Evolutionary conservation across 805 yeast species (phyloP).

Genomic region (Zygosaccharomyces lentus): DNA sequence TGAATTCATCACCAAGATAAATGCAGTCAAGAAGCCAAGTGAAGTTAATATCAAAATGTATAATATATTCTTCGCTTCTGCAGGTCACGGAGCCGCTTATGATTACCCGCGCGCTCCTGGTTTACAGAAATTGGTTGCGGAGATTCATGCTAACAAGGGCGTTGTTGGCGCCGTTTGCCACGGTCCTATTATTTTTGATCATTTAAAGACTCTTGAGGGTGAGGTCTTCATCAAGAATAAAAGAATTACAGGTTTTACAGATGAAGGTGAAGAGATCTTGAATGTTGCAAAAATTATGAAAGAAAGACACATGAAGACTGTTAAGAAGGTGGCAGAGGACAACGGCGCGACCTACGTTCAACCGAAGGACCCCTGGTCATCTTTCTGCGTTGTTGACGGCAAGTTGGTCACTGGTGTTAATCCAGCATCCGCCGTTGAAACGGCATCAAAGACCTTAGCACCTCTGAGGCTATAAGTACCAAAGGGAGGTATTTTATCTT

Average conservation of each 20-base stretch:
- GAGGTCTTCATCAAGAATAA: slow-evolving; percentile 47
- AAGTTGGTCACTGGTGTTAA: slow-evolving; percentile 62
- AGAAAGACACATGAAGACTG: slow-evolving; percentile 32
- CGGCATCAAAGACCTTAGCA: slow-evolving; percentile 34
- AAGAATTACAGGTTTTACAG: slow-evolving; percentile 58
- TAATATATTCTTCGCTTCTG: slow-evolving; percentile 56
- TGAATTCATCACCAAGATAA: slow-evolving; percentile 39
- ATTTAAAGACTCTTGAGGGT: slow-evolving; percentile 43
- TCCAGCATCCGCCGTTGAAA: slow-evolving; percentile 51
- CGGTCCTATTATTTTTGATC: slow-evolving; percentile 58
- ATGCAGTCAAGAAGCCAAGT: slow-evolving; percentile 43
- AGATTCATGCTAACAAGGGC: slow-evolving; percentile 49
- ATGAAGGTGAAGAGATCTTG: slow-evolving; percentile 45
- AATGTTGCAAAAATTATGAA: slow-evolving; percentile 27
- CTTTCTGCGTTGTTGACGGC: slow-evolving; percentile 50
- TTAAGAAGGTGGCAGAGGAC: slow-evolving; percentile 38
- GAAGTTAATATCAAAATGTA: slow-evolving; percentile 48
- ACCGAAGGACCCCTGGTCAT: slow-evolving; percentile 51
- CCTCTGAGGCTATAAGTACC: too few relatives aligned
- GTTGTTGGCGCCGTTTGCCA: slow-evolving; percentile 64
- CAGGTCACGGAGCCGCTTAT: slow-evolving; percentile 59
- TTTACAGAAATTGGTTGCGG: slow-evolving; percentile 43
- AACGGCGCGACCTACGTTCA: slow-evolving; percentile 43
- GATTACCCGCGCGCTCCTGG: slow-evolving; percentile 53
- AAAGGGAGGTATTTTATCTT: too few relatives aligned